Conservation (phyloP, 257 asterid genomes). For the Agastache rugosa region DNA sequence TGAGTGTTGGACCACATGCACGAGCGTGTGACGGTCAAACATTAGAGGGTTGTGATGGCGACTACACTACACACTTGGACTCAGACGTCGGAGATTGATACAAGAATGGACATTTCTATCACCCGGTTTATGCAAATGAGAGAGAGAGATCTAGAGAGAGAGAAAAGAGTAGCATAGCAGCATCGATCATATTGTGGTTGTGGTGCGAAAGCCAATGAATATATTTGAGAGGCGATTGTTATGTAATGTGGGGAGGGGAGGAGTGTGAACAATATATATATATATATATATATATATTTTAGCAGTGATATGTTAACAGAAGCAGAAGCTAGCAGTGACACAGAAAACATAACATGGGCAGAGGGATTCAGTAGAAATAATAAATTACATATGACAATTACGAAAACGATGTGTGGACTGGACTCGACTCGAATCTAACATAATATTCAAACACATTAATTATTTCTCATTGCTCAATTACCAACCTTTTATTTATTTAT, state of each 20-base stretch:
- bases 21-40: neutral
- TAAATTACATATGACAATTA: conserved; percentile 11
- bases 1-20: neutral
- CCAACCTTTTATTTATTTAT: neutral
- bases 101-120: too few species aligned
- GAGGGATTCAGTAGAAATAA: conserved; percentile 8
- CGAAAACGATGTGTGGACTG: conserved; percentile 19
- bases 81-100: neutral
- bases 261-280: too few species aligned
- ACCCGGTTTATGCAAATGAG: too few species aligned
- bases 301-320: conserved; percentile 17
- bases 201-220: too few species aligned
- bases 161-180: too few species aligned
- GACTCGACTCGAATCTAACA: too few species aligned
- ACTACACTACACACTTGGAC: neutral
- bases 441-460: neutral
- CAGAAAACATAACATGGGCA: conserved; percentile 27
- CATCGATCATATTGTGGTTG: too few species aligned
- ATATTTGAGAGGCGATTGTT: too few species aligned
- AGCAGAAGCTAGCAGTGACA: too few species aligned
- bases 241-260: too few species aligned
- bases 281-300: neutral
- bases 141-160: too few species aligned
- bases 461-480: neutral
- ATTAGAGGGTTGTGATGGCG: neutral